Evolutionary conservation across 495 filamentous ascomycete species (phyloP).

Genomic region (Penicillium flavigenum): DNA sequence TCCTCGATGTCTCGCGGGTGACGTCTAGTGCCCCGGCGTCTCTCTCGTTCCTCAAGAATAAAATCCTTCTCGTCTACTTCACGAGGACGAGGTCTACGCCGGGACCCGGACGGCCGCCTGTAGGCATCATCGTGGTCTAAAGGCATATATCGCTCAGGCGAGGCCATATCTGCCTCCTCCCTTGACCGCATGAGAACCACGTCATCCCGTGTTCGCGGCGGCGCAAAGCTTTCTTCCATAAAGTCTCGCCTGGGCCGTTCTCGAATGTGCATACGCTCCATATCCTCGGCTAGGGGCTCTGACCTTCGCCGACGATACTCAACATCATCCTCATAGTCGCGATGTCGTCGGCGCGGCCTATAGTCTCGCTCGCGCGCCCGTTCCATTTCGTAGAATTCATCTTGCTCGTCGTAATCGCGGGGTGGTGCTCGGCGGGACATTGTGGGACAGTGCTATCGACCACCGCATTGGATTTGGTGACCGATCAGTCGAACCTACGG

Average conservation of each 20-base stretch:
- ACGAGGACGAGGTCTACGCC: constrained; percentile 16
- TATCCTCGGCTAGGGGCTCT: constrained; percentile 29
- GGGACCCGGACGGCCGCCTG: constrained; percentile 17
- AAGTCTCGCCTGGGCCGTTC: constrained; percentile 32
- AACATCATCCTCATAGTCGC: constrained; percentile 25
- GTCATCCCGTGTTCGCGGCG: constrained; percentile 24
- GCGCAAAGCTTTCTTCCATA: constrained; percentile 23
- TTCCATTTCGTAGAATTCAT: constrained; percentile 31
- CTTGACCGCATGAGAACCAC: constrained; percentile 22
- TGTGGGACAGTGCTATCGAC: constrained; percentile 5
- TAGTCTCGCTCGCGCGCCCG: constrained; percentile 24
- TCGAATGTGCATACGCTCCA: constrained; percentile 35
- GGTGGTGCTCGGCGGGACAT: constrained; percentile 41
- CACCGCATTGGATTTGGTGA: constrained; percentile 8
- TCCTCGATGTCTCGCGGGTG: constrained; percentile 24
- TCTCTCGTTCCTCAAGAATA: constrained; percentile 21
- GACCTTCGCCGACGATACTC: constrained; percentile 29
- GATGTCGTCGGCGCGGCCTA: constrained; percentile 23
- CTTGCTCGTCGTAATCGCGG: constrained; percentile 34
- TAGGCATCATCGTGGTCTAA: constrained; percentile 35
- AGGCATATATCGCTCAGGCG: constrained; percentile 20
- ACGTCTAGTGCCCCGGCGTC: constrained; percentile 14
- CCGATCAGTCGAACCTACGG: not conserved
- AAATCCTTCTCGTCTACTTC: constrained; percentile 23
- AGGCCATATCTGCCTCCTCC: constrained; percentile 25